Conservation (phyloP, 345 rosid species). For the Eucalyptus curtisii region DNA sequence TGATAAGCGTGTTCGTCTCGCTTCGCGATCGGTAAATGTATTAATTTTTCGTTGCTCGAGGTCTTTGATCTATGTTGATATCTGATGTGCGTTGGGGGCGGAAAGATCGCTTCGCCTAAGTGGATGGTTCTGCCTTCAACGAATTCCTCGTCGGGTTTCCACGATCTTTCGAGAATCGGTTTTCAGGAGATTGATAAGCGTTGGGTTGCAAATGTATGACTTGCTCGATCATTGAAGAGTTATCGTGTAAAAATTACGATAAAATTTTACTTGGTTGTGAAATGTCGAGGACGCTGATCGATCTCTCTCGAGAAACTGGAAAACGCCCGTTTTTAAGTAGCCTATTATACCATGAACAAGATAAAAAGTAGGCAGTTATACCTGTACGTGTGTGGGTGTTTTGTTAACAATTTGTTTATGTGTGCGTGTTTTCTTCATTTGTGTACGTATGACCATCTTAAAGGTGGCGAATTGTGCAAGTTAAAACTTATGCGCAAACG, state of each 20-base stretch:
- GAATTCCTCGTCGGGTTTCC: neutral
- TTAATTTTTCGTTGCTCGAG: neutral
- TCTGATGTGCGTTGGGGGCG: neutral
- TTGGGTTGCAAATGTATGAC: neutral
- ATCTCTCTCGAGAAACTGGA: neutral
- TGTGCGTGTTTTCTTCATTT: neutral
- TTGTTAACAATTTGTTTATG: neutral
- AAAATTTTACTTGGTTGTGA: neutral
- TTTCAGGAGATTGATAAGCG: neutral
- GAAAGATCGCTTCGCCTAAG: neutral
- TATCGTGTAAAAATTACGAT: neutral
- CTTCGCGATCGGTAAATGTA: neutral
- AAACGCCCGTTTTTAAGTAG: neutral
- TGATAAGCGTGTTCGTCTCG: neutral
- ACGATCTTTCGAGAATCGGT: neutral
- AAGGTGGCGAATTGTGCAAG: neutral
- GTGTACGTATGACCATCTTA: neutral
- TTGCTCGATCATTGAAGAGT: neutral
- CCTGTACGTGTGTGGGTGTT: neutral
- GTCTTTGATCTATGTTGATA: neutral
- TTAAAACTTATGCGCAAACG: neutral
- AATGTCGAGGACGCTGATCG: too few species aligned
- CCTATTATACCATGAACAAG: neutral
- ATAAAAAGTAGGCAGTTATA: neutral
- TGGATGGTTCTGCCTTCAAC: neutral